Base-by-base conservation (phyloP, 1,284 basidiomycete species). In the Thelephora terrestris region DNA sequence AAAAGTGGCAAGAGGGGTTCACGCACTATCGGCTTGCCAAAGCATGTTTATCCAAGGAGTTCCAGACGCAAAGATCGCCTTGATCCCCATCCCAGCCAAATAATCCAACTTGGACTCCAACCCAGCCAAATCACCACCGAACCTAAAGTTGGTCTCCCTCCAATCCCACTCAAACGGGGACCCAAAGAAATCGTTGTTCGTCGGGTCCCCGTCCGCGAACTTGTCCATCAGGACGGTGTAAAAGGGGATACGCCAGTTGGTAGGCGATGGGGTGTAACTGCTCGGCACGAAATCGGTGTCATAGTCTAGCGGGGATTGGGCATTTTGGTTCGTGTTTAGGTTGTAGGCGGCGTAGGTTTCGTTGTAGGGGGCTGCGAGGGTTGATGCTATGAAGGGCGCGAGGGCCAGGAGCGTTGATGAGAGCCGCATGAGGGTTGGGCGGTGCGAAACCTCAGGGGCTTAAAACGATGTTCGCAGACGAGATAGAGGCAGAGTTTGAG, bases 11-110 rank as follows among this genome's bases (percentile, higher is more conserved):
- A n/a, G n/a, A n/a, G 20, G 4, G 14, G 39, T 14, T 47, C 46
- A 75, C 86, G 61, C 53, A 90, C 89, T 91, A 76, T 95, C 91
- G 16, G 91, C 86, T 64, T 92, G 85, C 91, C 91, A 95, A 18
- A 91, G 70, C 91, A 94, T 93, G 74, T 95, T 94, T 54, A 94
- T 54, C 65, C 91, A 95, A 43, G 84, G 81, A 0, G 91, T 95
- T 47, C 91, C 91, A 25, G 91, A 90, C 60, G 93, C 85, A 68
- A 89, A 94, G 58, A 95, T 81, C 46, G 80, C 74, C 56, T 73
- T 72, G 58, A 91, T 70, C 53, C 91, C 91, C 87, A 93, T 92
- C 52, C 85, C 85, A 50, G 88, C 73, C 16, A 95, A 71, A 63
- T 95, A 95, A 67, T 94, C 91, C 53, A 95, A 71, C 52, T 76